phyloP scores from a whole-genome alignment of 2,329 filamentous ascomycete genomes.

The Rhynchosporium agropyri region DNA sequence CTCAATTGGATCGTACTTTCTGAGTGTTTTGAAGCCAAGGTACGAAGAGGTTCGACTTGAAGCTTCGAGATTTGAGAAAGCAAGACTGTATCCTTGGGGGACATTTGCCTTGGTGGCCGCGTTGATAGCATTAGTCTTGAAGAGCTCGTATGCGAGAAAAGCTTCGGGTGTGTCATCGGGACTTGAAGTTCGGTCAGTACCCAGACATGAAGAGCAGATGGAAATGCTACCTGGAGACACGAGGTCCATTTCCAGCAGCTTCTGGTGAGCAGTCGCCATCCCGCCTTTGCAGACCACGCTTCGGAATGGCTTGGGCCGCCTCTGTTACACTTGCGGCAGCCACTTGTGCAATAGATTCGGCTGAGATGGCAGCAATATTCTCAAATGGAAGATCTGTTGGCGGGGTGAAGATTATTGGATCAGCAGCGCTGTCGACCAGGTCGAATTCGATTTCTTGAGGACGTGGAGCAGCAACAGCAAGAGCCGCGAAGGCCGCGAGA shows the following conservation, averaged over 20 bases:
- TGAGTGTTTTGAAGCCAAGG: conserved; percentile 39
- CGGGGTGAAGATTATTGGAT: conserved; percentile 39
- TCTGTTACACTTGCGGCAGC: conserved; percentile 23
- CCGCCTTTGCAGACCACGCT: conserved; percentile 20
- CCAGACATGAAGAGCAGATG: not conserved
- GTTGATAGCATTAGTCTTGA: conserved; percentile 24
- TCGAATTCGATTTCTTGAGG: conserved; percentile 45
- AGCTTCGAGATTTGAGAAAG: conserved; percentile 42
- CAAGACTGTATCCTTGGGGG: conserved; percentile 42
- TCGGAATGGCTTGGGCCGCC: conserved; percentile 18
- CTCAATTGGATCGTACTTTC: conserved; percentile 38
- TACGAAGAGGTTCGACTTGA: conserved; percentile 39
- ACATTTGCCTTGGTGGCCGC: conserved; percentile 31
- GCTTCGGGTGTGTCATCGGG: conserved; percentile 24
- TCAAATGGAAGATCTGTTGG: conserved; percentile 39
- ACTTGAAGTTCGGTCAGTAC: conserved; percentile 18
- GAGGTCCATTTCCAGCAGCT: conserved; percentile 27
- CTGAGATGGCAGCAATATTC: conserved; percentile 39
- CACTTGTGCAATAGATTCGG: conserved; percentile 22
- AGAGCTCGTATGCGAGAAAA: conserved; percentile 34
- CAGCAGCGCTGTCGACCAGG: conserved; percentile 41
- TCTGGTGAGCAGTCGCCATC: conserved; percentile 24
- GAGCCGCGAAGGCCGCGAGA: conserved; percentile 31
- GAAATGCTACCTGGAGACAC: conserved; percentile 21
- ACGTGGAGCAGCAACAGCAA: conserved; percentile 34